Percentiles rank a stretch among this genome's conserved stretches.
phyloP scores from a whole-genome alignment of 306 rosid genomes.

The Gastrolobium bilobum region DNA sequence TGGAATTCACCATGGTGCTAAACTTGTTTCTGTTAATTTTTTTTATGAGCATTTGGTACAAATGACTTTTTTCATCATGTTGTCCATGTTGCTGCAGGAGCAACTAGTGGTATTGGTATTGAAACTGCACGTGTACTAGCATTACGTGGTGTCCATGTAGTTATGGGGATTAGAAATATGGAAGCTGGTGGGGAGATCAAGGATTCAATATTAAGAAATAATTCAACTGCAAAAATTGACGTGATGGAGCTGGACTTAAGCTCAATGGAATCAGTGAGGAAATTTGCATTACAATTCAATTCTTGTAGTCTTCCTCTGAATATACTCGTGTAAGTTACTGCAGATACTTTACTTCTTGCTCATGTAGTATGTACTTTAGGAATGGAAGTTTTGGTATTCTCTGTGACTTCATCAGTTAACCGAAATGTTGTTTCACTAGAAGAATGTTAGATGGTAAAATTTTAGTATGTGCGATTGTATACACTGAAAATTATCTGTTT shows the following conservation, averaged over 20 bases:
- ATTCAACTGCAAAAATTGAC: constrained; percentile 70
- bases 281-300: constrained; percentile 67
- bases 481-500: constrained; percentile 6
- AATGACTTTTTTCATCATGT: neutral
- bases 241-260: constrained; percentile 80
- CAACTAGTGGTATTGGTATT: constrained; percentile 81
- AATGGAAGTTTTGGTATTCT: constrained; percentile 27
- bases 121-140: constrained; percentile 84
- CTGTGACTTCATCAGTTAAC: neutral
- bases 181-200: constrained; percentile 58
- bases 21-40: constrained; percentile 2
- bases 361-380: neutral
- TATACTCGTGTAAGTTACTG: constrained; percentile 69
- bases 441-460: neutral
- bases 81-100: constrained; percentile 59
- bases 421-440: neutral
- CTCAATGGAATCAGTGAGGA: constrained; percentile 69
- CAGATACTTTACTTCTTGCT: constrained; percentile 35
- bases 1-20: constrained; percentile 24
- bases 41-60: neutral
- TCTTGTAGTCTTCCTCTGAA: constrained; percentile 68
- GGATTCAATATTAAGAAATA: constrained; percentile 64
- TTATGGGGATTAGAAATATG: constrained; percentile 76
- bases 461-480: constrained; percentile 1
- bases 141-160: constrained; percentile 73